phyloP scores from a whole-genome alignment of 2,329 filamentous ascomycete species.

The Neofusicoccum parvum region DNA sequence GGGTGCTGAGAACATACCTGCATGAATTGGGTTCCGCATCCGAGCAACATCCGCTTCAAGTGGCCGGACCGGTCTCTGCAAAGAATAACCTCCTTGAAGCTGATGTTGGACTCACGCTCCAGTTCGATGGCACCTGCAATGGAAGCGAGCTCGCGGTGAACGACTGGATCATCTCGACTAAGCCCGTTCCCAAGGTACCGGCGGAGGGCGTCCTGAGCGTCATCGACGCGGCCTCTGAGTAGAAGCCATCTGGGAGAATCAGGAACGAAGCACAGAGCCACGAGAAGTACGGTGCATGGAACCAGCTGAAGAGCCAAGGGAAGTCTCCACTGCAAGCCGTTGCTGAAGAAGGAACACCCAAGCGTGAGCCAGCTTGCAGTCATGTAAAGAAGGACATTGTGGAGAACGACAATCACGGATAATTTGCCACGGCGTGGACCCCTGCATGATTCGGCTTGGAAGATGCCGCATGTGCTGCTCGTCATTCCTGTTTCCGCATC shows the following conservation, averaged over 20 bases:
- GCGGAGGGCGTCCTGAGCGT: conserved; percentile 51
- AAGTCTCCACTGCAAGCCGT: conserved; percentile 27
- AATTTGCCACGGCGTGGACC: conserved; percentile 25
- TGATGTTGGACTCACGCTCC: conserved; percentile 21
- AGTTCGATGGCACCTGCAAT: conserved; percentile 24
- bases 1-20: neutral
- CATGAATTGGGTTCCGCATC: conserved; percentile 25
- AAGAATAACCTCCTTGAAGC: conserved; percentile 24
- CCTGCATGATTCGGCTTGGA: conserved; percentile 25
- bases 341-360: conserved; percentile 16
- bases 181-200: conserved; percentile 23
- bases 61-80: conserved; percentile 21
- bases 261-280: conserved; percentile 50
- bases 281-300: conserved; percentile 41
- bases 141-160: conserved; percentile 22
- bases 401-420: conserved; percentile 26
- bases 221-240: conserved; percentile 49
- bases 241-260: conserved; percentile 61
- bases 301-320: conserved; percentile 38
- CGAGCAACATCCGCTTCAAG: conserved; percentile 23
- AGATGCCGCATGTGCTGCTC: conserved; percentile 24
- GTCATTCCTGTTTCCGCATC: conserved; percentile 19
- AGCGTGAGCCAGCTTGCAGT: conserved; percentile 25
- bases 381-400: conserved; percentile 28
- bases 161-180: conserved; percentile 12